Conservation (phyloP, 768 basidiomycete genomes). For the Dioszegia hungarica region DNA sequence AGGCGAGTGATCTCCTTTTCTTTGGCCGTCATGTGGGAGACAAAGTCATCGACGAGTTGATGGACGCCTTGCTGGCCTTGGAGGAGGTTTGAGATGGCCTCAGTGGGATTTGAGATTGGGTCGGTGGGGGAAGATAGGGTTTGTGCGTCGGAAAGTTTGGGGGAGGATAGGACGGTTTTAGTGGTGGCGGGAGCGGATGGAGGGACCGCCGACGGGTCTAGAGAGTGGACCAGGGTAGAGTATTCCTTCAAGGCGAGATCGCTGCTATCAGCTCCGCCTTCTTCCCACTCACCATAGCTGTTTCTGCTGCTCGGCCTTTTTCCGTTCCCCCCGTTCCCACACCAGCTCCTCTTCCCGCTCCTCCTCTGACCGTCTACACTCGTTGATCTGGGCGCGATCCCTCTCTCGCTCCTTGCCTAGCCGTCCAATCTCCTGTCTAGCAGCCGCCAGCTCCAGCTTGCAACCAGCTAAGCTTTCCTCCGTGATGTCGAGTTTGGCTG, state of each 20-base stretch:
- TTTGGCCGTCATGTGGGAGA: conserved; percentile 19
- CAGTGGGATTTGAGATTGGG: neutral
- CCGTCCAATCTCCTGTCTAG: conserved; percentile 25
- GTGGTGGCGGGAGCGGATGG: conserved; percentile 13
- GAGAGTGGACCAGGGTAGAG: conserved; percentile 27
- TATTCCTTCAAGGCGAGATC: conserved; percentile 44
- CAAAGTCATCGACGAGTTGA: conserved; percentile 41
- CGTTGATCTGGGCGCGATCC: conserved; percentile 28
- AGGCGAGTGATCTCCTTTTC: conserved; percentile 31
- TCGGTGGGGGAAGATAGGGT: neutral
- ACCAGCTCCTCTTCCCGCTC: conserved; percentile 41
- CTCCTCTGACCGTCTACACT: conserved; percentile 29
- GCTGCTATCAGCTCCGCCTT: conserved; percentile 13
- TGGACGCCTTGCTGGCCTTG: conserved; percentile 41
- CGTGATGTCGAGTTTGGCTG: conserved; percentile 42
- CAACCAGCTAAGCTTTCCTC: conserved; percentile 24
- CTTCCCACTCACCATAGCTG: conserved; percentile 35
- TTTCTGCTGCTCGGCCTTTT: conserved; percentile 41
- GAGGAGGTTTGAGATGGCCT: conserved; percentile 33
- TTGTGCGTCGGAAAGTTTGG: neutral
- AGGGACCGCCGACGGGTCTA: conserved; percentile 31
- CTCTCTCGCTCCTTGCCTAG: conserved; percentile 34
- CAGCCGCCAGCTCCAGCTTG: conserved; percentile 20
- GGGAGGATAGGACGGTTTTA: conserved; percentile 5
- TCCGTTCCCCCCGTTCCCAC: conserved; percentile 38